These are phyloP conservation scores for Tolypocladium ophioglossoides DNA, from an alignment of 2,329 filamentous ascomycete species.

Conservation along the genomic window DNA sequence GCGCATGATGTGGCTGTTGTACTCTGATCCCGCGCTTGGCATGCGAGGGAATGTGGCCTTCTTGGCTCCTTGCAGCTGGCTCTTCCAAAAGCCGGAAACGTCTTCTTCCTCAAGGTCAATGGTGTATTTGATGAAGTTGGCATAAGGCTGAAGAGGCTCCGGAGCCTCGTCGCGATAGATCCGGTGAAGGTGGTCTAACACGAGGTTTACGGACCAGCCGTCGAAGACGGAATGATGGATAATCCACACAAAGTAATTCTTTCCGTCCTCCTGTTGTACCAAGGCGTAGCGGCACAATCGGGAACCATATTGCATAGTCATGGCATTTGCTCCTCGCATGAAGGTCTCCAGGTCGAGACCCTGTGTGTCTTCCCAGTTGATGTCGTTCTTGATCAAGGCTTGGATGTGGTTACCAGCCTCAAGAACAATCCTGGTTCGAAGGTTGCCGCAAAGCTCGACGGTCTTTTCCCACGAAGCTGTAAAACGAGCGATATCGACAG, in stretches of 20 bases:
- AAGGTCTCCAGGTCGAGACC: background rate
- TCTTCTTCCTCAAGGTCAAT: background rate
- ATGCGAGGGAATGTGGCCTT: background rate
- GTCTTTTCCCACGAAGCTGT: background rate
- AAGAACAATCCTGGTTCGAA: background rate
- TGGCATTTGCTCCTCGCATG: background rate
- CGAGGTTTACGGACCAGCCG: conserved; percentile 10
- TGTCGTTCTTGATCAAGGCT: background rate
- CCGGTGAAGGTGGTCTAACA: conserved; percentile 2
- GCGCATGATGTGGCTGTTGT: background rate
- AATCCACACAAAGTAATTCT: conserved; percentile 12
- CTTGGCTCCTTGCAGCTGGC: background rate
- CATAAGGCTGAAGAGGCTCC: background rate
- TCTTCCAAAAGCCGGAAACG: background rate
- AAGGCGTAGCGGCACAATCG: background rate
- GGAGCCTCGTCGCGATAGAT: background rate
- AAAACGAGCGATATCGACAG: background rate
- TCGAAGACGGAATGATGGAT: conserved; percentile 17
- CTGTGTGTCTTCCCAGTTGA: background rate
- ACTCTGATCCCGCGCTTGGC: background rate
- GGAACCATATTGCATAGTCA: background rate
- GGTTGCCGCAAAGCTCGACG: background rate
- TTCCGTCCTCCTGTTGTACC: background rate
- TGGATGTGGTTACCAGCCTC: background rate
- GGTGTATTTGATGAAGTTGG: conserved; percentile 6